phyloP scores from a whole-genome alignment of 331 rosid species.

The Stylosanthes scabra region DNA sequence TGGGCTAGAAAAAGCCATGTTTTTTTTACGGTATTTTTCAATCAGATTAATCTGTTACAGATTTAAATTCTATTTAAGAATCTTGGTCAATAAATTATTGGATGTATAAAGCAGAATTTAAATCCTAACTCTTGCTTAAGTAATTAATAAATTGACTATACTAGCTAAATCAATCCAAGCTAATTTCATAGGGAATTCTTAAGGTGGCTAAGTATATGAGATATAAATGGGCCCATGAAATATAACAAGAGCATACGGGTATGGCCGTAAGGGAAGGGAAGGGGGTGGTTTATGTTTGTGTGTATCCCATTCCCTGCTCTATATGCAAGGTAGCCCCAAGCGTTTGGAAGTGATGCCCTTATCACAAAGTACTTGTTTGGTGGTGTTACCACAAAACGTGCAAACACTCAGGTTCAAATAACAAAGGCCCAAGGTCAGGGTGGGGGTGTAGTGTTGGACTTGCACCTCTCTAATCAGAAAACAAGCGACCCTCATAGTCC shows the following conservation, averaged over 20 bases:
- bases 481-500: too few relatives aligned
- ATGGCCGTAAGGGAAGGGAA: neutral
- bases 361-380: conserved; percentile 50
- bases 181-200: too few relatives aligned
- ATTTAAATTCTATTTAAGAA: too few relatives aligned
- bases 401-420: conserved; percentile 29
- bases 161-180: too few relatives aligned
- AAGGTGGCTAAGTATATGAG: too few relatives aligned
- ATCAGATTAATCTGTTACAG: too few relatives aligned
- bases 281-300: too few relatives aligned
- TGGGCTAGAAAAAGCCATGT: neutral
- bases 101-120: too few relatives aligned
- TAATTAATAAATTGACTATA: neutral
- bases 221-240: conserved; percentile 52
- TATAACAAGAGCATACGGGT: conserved; percentile 35
- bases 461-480: neutral
- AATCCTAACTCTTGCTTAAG: too few relatives aligned
- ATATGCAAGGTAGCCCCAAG: conserved; percentile 30
- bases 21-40: too few relatives aligned
- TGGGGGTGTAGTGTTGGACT: conserved; percentile 38
- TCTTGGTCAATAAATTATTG: too few relatives aligned
- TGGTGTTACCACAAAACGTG: conserved; percentile 28
- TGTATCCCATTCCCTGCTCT: neutral
- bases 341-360: conserved; percentile 42
- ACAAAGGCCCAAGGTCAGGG: conserved; percentile 34